phyloP scores from a whole-genome alignment of 306 rosid genomes.

The Fagus crenata region DNA sequence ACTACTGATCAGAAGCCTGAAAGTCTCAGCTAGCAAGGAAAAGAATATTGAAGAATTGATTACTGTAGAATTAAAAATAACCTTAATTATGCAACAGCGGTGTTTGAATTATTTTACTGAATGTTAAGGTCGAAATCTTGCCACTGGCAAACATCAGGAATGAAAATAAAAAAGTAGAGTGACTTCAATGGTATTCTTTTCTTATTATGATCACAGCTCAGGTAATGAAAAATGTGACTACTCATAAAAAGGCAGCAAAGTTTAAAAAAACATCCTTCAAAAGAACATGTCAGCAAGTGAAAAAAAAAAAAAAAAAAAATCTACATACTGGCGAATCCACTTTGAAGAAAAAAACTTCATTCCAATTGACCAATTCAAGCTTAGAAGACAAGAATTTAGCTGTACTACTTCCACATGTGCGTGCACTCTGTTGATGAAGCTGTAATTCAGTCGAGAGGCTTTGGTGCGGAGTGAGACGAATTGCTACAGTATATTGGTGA shows the following conservation, averaged over 20 bases:
- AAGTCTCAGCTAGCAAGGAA: neutral
- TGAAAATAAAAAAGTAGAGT: neutral
- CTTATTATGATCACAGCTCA: neutral
- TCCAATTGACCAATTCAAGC: conserved; percentile 77
- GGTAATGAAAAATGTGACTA: neutral
- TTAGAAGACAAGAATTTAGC: conserved; percentile 49
- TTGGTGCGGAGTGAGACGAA: conserved; percentile 65
- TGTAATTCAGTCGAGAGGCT: conserved; percentile 41
- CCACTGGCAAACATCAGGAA: neutral
- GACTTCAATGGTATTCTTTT: neutral
- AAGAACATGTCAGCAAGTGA: conserved; percentile 5
- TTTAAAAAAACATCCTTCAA: conserved; percentile 6
- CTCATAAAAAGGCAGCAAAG: neutral
- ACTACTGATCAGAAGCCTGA: neutral
- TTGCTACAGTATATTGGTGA: conserved; percentile 69
- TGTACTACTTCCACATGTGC: conserved; percentile 76
- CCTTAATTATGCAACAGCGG: neutral
- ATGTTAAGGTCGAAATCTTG: neutral
- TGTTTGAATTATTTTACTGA: too few relatives aligned
- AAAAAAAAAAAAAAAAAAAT: conserved; percentile 22
- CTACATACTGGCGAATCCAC: conserved; percentile 73
- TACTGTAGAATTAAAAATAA: neutral
- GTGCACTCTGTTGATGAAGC: conserved; percentile 81
- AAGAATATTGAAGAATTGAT: neutral
- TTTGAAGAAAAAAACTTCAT: conserved; percentile 93